These are phyloP conservation scores for Catharanthus roseus DNA, from an alignment of 257 asterid species.

Conservation along the genomic window DNA sequence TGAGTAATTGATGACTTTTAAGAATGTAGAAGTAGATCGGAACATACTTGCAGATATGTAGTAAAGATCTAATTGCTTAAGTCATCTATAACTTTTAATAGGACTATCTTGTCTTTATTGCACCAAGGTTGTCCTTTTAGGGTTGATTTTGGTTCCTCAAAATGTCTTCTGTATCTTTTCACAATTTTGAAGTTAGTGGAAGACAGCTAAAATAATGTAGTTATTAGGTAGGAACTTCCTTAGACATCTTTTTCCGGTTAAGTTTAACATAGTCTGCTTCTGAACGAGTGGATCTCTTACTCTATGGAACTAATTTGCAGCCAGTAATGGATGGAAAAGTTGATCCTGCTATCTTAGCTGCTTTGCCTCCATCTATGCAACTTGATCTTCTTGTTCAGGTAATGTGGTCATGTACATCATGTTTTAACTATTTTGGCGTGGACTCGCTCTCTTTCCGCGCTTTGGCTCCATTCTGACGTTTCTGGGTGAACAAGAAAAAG, in stretches of 20 bases:
- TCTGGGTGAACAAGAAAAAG: not conserved
- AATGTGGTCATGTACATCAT: constrained; percentile 1
- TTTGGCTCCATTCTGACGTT: not conserved
- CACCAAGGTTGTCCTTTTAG: not conserved
- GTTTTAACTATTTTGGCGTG: not conserved
- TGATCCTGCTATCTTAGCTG: constrained; percentile 91
- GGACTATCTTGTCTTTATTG: not conserved
- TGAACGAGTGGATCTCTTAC: not conserved
- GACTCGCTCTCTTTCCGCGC: too few relatives aligned
- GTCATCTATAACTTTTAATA: not conserved
- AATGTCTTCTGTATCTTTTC: not conserved
- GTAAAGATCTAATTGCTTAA: not conserved
- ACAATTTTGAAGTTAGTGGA: not conserved
- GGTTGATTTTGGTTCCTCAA: not conserved
- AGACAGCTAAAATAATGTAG: not conserved
- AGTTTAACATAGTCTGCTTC: not conserved
- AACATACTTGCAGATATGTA: not conserved
- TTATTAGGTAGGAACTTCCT: not conserved
- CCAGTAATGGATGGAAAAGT: constrained; percentile 81
- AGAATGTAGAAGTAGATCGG: not conserved
- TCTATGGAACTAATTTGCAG: constrained; percentile 31
- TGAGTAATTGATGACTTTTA: not conserved
- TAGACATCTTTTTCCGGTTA: not conserved
- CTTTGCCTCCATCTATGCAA: constrained; percentile 97
- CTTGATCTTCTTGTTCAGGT: constrained; percentile 99